Evolutionary conservation across 106 monocot genomes (phyloP).

Genomic region (Vanilla planifolia): DNA sequence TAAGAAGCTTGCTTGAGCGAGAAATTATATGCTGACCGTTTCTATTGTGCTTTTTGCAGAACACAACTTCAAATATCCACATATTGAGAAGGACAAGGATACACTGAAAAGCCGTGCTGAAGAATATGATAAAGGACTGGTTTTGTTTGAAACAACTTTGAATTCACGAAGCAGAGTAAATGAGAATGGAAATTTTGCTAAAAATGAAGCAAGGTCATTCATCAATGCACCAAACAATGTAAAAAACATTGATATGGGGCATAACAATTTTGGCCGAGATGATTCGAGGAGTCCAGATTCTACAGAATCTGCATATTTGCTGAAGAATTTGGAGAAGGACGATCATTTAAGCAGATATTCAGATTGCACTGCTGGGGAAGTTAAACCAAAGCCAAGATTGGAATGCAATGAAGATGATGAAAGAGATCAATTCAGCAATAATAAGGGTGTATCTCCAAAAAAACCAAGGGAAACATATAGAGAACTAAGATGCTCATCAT

Average conservation of each 20-base stretch:
- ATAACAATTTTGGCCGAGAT: constrained; percentile 5
- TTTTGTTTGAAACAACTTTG: constrained; percentile 1
- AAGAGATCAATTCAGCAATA: constrained; percentile 9
- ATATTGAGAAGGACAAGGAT: neutral
- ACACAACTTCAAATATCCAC: neutral
- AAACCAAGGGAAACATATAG: constrained; percentile 12
- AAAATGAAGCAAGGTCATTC: constrained; percentile 1
- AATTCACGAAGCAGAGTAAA: neutral
- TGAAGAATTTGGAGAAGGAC: constrained; percentile 24
- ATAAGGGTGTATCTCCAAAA: constrained; percentile 18
- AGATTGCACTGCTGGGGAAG: constrained; percentile 11
- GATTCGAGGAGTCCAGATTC: constrained; percentile 27
- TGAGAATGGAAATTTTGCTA: constrained; percentile 7
- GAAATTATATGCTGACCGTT: neutral
- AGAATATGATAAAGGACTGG: constrained; percentile 2
- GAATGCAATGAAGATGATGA: constrained; percentile 12
- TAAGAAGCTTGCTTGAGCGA: neutral
- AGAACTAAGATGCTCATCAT: constrained; percentile 17
- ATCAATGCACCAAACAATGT: constrained; percentile 14
- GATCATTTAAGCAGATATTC: constrained; percentile 7
- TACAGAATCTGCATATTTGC: constrained; percentile 6
- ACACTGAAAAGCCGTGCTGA: constrained; percentile 6
- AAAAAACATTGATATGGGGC: constrained; percentile 5
- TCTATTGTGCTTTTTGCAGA: neutral
- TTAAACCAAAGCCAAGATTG: constrained; percentile 4